Conservation (phyloP, 2,329 filamentous ascomycete genomes). For the Talaromyces sp. region DNA sequence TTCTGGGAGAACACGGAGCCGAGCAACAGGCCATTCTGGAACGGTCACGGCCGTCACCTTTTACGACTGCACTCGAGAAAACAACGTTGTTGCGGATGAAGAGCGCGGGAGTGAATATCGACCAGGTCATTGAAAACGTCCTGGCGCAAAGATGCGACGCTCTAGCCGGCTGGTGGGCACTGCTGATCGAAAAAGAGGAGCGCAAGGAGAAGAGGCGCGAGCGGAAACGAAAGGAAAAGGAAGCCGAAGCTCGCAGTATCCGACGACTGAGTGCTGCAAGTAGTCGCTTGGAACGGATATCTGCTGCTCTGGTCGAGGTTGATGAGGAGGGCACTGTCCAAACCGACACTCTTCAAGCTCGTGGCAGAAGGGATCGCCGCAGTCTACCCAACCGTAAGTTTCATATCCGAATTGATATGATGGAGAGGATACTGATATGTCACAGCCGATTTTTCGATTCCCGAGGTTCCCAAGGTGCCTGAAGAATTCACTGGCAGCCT, state of each 20-base stretch:
- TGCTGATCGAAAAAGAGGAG: conserved; percentile 90
- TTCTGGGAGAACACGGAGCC: conserved; percentile 79
- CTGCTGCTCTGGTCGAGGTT: conserved; percentile 70
- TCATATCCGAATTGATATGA: not conserved
- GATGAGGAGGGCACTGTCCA: conserved; percentile 61
- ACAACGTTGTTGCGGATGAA: conserved; percentile 90
- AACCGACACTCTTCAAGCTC: conserved; percentile 58
- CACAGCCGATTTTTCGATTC: conserved; percentile 56
- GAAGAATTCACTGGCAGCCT: conserved; percentile 46
- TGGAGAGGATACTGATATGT: conserved; percentile 1
- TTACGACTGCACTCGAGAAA: conserved; percentile 81
- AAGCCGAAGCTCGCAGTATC: conserved; percentile 72
- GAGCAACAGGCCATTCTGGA: conserved; percentile 87
- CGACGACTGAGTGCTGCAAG: conserved; percentile 84
- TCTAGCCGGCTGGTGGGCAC: conserved; percentile 91
- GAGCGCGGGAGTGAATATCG: conserved; percentile 87
- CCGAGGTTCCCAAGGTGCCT: conserved; percentile 72
- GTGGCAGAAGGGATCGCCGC: conserved; percentile 73
- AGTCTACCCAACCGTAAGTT: conserved; percentile 50
- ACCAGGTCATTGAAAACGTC: conserved; percentile 91
- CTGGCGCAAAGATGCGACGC: conserved; percentile 83
- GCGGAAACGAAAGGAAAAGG: conserved; percentile 76
- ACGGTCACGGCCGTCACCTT: conserved; percentile 72
- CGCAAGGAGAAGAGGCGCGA: conserved; percentile 77
- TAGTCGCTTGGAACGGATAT: conserved; percentile 75